Percentiles rank a stretch among this genome's conserved stretches.
Evolutionary conservation across 371 early-diverging fungal genomes (phyloP).

Genomic region (Entomophthora muscae): DNA sequence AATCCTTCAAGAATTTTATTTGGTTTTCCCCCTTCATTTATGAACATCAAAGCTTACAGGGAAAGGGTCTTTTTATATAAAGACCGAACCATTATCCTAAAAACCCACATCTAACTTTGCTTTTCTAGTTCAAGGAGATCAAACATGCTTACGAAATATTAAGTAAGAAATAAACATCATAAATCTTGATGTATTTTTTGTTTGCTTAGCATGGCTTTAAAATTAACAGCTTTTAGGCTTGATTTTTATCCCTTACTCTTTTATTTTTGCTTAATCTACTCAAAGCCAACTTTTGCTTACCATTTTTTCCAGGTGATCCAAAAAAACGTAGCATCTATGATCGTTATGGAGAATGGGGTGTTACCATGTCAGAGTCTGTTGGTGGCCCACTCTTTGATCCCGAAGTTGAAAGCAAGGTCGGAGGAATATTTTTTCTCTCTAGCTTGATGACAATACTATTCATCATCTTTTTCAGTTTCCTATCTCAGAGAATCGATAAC

Average conservation of each 20-base stretch:
- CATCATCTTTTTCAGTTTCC: slow-evolving; percentile 57
- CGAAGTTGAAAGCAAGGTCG: slow-evolving; percentile 48
- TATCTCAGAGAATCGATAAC: slow-evolving; percentile 56
- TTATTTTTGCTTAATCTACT: slow-evolving; percentile 2
- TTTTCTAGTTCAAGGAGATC: slow-evolving; percentile 46
- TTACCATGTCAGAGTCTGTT: slow-evolving; percentile 57
- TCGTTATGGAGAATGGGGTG: slow-evolving; percentile 71
- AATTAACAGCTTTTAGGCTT: neutral
- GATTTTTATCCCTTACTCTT: neutral
- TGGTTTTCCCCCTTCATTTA: neutral
- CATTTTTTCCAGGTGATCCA: slow-evolving; percentile 28
- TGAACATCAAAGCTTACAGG: neutral
- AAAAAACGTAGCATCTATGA: slow-evolving; percentile 69
- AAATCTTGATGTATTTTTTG: neutral
- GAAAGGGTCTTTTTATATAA: neutral
- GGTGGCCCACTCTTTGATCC: slow-evolving; percentile 59
- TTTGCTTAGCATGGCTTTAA: too few relatives aligned
- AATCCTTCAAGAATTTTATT: neutral
- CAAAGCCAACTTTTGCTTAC: too few relatives aligned
- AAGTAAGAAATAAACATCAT: slow-evolving; percentile 12
- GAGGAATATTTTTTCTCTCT: slow-evolving; percentile 30
- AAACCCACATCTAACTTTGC: neutral
- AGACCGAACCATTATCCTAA: neutral
- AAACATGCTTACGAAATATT: slow-evolving; percentile 68
- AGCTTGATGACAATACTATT: slow-evolving; percentile 35